Evolutionary conservation across 2,329 filamentous ascomycete species (phyloP).

Genomic region (Myrmaecium sp.): DNA sequence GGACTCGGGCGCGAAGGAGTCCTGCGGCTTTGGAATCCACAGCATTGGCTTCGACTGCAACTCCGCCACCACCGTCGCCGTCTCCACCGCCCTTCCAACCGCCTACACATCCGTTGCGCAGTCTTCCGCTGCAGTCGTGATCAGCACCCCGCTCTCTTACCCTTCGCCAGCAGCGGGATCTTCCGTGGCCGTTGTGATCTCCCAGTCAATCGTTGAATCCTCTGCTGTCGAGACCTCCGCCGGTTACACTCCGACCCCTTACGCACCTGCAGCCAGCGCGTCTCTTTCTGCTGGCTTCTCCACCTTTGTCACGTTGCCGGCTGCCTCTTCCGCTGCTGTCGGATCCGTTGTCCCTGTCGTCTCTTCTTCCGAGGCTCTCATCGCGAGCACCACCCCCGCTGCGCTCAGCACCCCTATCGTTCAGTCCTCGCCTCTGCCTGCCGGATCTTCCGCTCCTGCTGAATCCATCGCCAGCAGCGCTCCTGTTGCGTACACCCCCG

Average conservation of each 20-base stretch:
- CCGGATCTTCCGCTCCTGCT: background rate
- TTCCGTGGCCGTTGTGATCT: too few species aligned
- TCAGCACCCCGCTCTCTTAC: too few species aligned
- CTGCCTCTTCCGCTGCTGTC: too few species aligned
- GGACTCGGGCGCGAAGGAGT: conserved; percentile 32
- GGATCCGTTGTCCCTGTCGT: too few species aligned
- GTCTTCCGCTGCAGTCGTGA: background rate
- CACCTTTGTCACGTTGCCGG: too few species aligned
- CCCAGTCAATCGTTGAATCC: too few species aligned
- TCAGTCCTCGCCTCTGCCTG: conserved; percentile 2
- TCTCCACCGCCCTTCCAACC: conserved; percentile 7
- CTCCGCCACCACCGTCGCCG: conserved; percentile 8
- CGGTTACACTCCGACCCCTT: too few species aligned
- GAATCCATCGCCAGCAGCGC: conserved; percentile 3
- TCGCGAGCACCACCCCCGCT: background rate
- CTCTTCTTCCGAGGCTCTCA: background rate
- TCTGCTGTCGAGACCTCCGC: too few species aligned
- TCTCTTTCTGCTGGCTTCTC: too few species aligned
- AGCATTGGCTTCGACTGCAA: conserved; percentile 60
- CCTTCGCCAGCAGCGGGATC: too few species aligned
- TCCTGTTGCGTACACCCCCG: conserved; percentile 3
- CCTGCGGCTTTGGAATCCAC: conserved; percentile 58
- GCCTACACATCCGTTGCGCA: conserved; percentile 1
- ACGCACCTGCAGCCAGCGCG: too few species aligned
- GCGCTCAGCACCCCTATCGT: background rate